phyloP scores from a whole-genome alignment of 768 basidiomycete species.

The Paxillus involutus region DNA sequence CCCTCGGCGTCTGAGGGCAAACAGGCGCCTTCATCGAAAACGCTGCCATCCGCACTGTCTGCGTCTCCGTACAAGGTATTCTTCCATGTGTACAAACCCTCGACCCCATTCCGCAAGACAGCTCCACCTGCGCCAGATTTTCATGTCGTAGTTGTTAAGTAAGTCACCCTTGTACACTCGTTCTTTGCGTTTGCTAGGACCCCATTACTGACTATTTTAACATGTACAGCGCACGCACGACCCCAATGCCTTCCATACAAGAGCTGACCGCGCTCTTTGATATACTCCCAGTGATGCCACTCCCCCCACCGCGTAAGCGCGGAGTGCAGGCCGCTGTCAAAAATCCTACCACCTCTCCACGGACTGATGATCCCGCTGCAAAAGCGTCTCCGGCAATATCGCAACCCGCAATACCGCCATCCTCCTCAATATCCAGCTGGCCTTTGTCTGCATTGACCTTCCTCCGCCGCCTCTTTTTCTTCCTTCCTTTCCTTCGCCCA shows the following conservation, averaged over 20 bases:
- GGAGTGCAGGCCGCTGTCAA: conserved; percentile 1
- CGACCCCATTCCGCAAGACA: conserved; percentile 78
- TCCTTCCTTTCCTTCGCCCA: conserved; percentile 4
- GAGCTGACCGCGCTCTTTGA: conserved; percentile 78
- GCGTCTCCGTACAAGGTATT: conserved; percentile 76
- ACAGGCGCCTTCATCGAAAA: conserved; percentile 1
- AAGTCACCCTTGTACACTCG: conserved; percentile 23
- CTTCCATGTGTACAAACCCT: conserved; percentile 91
- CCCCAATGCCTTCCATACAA: conserved; percentile 76
- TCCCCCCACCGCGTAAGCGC: conserved; percentile 56
- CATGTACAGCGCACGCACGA: conserved; percentile 70
- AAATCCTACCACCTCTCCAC: neutral
- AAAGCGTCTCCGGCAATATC: conserved; percentile 4
- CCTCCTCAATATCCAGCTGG: neutral
- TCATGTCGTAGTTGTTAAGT: conserved; percentile 85
- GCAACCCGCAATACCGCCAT: neutral
- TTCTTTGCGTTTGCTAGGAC: neutral
- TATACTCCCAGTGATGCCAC: conserved; percentile 59
- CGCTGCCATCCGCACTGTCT: conserved; percentile 27
- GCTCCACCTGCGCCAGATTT: conserved; percentile 82
- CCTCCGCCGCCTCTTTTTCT: conserved; percentile 5
- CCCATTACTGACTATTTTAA: conserved; percentile 2
- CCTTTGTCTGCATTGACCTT: neutral
- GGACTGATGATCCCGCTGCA: neutral
- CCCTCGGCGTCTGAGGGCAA: conserved; percentile 15